A percentile compares a stretch with the other conserved stretches of the same genome.
Evolutionary conservation across 2,329 filamentous ascomycete species (phyloP).

Genomic region (Pseudogymnoascus sp.): DNA sequence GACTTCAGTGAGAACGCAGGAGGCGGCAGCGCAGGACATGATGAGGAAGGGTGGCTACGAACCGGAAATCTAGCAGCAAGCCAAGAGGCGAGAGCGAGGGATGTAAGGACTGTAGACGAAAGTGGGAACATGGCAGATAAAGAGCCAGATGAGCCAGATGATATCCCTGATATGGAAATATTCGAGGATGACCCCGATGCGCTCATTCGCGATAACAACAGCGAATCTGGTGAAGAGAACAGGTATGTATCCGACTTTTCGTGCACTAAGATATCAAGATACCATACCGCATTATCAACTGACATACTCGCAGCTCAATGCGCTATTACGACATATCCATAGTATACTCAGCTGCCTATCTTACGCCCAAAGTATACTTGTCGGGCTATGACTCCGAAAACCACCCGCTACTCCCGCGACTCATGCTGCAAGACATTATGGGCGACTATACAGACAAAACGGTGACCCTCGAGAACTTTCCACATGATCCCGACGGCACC

Average conservation of each 20-base stretch:
- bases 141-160: slow-evolving; percentile 63
- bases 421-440: slow-evolving; percentile 96
- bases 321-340: slow-evolving; percentile 99
- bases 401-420: slow-evolving; percentile 70
- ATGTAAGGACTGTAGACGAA: slow-evolving; percentile 84
- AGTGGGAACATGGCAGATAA: slow-evolving; percentile 69
- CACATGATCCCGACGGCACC: slow-evolving; percentile 57
- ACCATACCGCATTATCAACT: background rate
- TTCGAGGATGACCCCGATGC: slow-evolving; percentile 65
- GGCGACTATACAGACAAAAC: slow-evolving; percentile 98
- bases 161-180: slow-evolving; percentile 93
- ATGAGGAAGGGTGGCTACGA: slow-evolving; percentile 85
- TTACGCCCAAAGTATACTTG: slow-evolving; percentile 88
- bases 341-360: slow-evolving; percentile 94
- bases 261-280: slow-evolving; percentile 39
- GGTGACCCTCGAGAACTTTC: slow-evolving; percentile 94
- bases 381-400: slow-evolving; percentile 78
- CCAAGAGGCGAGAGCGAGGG: slow-evolving; percentile 66
- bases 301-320: slow-evolving; percentile 50
- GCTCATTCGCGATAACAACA: no score
- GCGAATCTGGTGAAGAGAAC: slow-evolving; percentile 41
- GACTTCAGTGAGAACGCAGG: slow-evolving; percentile 60
- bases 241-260: background rate
- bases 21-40: slow-evolving; percentile 32
- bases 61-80: slow-evolving; percentile 73